A percentile compares a stretch with the other conserved stretches of the same genome.
Conservation (phyloP, 1,284 basidiomycete species). For the Ganoderma lucidum region DNA sequence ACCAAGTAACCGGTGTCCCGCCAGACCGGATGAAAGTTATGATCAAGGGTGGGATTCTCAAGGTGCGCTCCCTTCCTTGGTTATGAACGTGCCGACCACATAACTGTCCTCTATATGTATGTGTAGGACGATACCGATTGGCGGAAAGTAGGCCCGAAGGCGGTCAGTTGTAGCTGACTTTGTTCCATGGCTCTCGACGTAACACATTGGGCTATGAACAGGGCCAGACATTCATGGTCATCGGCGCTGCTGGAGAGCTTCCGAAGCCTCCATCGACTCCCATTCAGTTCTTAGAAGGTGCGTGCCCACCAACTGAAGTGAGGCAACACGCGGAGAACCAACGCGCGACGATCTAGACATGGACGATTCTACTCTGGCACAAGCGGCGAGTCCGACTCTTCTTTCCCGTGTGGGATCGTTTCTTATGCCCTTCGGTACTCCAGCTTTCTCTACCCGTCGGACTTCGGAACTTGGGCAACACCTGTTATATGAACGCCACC, state of each 20-base stretch:
- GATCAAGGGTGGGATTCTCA: constrained; percentile 94
- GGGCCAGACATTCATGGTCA: constrained; percentile 87
- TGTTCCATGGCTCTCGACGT: neutral
- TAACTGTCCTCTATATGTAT: neutral
- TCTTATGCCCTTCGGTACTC: neutral
- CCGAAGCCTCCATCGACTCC: constrained; percentile 87
- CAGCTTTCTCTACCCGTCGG: constrained; percentile 76
- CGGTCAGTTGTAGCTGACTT: constrained; percentile 52
- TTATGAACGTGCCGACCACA: neutral
- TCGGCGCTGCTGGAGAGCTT: constrained; percentile 92
- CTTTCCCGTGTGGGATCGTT: neutral
- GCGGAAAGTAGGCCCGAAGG: constrained; percentile 84
- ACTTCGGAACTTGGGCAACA: constrained; percentile 83
- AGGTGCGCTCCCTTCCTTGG: constrained; percentile 53
- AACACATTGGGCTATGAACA: constrained; percentile 37
- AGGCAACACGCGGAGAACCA: too few species aligned
- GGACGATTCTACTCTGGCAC: constrained; percentile 83
- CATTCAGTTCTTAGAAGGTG: constrained; percentile 84
- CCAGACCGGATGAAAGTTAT: constrained; percentile 96
- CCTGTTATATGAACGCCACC: constrained; percentile 97
- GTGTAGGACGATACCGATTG: constrained; percentile 85
- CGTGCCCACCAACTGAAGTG: constrained; percentile 10
- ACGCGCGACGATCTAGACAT: constrained; percentile 66
- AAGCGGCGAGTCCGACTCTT: constrained; percentile 63
- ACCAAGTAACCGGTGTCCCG: constrained; percentile 87